Evolutionary conservation across 2,329 filamentous ascomycete genomes (phyloP).

Genomic region (Hypomyces perniciosus): DNA sequence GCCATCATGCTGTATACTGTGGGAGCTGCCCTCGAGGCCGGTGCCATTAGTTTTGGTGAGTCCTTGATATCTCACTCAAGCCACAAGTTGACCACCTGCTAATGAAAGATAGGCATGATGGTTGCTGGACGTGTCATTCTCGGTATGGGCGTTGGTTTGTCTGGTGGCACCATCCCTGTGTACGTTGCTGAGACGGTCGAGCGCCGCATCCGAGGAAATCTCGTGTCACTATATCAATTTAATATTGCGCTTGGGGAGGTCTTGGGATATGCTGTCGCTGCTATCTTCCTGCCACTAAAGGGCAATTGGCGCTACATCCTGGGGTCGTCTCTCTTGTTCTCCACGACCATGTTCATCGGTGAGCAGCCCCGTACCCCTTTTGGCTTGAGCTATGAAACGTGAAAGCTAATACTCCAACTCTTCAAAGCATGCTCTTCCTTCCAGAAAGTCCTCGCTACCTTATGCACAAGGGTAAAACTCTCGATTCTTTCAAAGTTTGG

Average conservation of each 20-base stretch:
- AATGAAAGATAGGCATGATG: conserved; percentile 49
- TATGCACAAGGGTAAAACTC: conserved; percentile 55
- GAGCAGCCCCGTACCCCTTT: conserved; percentile 3
- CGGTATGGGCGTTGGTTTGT: conserved; percentile 64
- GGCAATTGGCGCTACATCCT: conserved; percentile 72
- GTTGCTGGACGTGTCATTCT: conserved; percentile 62
- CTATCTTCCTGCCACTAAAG: conserved; percentile 63
- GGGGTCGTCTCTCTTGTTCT: conserved; percentile 65
- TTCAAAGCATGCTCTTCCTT: conserved; percentile 61
- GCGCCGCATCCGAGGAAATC: conserved; percentile 59
- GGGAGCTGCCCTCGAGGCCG: conserved; percentile 62
- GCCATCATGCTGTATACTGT: conserved; percentile 65
- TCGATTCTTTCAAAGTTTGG: conserved; percentile 57
- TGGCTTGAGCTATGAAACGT: conserved; percentile 25
- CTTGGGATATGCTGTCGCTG: conserved; percentile 64
- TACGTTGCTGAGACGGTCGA: conserved; percentile 71
- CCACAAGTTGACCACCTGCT: neutral
- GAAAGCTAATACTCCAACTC: conserved; percentile 39
- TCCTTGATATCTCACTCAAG: neutral
- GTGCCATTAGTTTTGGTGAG: conserved; percentile 55
- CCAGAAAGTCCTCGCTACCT: conserved; percentile 64
- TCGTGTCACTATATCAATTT: conserved; percentile 69
- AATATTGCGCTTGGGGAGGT: conserved; percentile 72
- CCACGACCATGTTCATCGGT: conserved; percentile 36
- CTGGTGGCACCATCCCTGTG: conserved; percentile 68